A percentile compares a stretch with the other conserved stretches of the same genome.
Conservation (phyloP, 306 rosid species). For the Ochetophila trinervis region DNA sequence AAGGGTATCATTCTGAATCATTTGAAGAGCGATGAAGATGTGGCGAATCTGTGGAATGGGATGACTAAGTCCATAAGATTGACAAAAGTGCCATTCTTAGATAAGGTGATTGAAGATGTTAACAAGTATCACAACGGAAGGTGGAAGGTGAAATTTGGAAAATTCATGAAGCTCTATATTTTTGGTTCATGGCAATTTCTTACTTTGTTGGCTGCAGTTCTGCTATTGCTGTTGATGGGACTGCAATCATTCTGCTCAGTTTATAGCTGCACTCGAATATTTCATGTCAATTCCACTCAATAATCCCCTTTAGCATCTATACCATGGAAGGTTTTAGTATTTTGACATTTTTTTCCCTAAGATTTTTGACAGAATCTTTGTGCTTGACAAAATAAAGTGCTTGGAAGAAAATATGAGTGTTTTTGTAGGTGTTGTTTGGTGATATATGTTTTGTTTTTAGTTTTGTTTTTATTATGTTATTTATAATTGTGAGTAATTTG, state of each 20-base stretch:
- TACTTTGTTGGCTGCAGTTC: slow-evolving; percentile 47
- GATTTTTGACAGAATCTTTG: no score
- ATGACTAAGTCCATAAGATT: slow-evolving; percentile 65
- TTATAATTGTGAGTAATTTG: no score
- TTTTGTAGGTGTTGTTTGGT: no score
- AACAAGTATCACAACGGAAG: slow-evolving; percentile 56
- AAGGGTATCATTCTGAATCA: slow-evolving; percentile 56
- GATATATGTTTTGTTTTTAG: no score
- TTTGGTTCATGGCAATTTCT: slow-evolving; percentile 64
- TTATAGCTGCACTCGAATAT: slow-evolving; percentile 21
- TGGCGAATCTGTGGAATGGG: slow-evolving; percentile 59
- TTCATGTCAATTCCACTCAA: background rate
- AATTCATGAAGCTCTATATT: slow-evolving; percentile 44
- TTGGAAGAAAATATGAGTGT: no score
- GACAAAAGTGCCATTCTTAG: slow-evolving; percentile 61
- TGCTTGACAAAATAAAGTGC: no score
- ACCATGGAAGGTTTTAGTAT: no score
- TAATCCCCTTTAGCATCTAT: background rate
- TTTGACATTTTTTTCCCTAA: no score
- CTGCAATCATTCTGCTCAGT: slow-evolving; percentile 32
- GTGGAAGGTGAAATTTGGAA: slow-evolving; percentile 52
- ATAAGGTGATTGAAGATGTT: slow-evolving; percentile 68
- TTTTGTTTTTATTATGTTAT: no score
- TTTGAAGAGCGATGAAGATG: slow-evolving; percentile 68
- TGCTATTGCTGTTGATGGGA: slow-evolving; percentile 45